A percentile compares a stretch with the other conserved stretches of the same genome.
These are phyloP conservation scores for Taxawa tesnikishii DNA, from an alignment of 2,329 filamentous ascomycete genomes.

Conservation along the genomic window DNA sequence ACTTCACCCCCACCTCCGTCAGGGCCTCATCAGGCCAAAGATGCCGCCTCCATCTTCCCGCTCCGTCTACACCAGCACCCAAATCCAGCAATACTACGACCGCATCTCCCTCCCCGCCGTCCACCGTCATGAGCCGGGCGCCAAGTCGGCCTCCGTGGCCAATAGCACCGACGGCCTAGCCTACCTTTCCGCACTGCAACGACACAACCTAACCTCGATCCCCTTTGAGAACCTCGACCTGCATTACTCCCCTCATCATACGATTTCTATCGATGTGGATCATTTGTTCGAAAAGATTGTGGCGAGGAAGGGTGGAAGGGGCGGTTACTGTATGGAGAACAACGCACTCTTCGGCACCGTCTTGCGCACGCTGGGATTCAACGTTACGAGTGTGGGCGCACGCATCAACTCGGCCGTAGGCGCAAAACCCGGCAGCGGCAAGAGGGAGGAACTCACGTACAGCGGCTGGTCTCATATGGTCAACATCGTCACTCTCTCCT, in stretches of 20 bases:
- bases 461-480: conserved; percentile 30
- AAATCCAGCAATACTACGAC: conserved; percentile 15
- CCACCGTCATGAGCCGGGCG: conserved; percentile 5
- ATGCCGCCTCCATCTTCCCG: not conserved
- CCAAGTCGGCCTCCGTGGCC: conserved; percentile 1
- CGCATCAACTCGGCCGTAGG: conserved; percentile 20
- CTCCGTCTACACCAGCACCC: conserved; percentile 7
- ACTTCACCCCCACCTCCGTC: too few species aligned
- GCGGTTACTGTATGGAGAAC: conserved; percentile 52
- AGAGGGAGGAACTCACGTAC: not conserved
- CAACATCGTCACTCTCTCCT: conserved; percentile 28
- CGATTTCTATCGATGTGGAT: conserved; percentile 36
- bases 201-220: conserved; percentile 32
- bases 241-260: conserved; percentile 39
- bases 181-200: conserved; percentile 14
- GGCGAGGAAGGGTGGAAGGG: conserved; percentile 26
- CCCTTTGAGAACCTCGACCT: conserved; percentile 47
- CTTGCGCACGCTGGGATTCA: conserved; percentile 39
- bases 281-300: conserved; percentile 43
- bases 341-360: conserved; percentile 41
- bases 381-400: conserved; percentile 26
- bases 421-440: not conserved
- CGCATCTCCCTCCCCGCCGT: conserved; percentile 13
- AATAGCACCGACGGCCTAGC: conserved; percentile 15
- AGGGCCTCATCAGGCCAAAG: too few species aligned